These are phyloP conservation scores for Bidens hawaiensis DNA, from an alignment of 140 eudicot species.

Conservation along the genomic window DNA sequence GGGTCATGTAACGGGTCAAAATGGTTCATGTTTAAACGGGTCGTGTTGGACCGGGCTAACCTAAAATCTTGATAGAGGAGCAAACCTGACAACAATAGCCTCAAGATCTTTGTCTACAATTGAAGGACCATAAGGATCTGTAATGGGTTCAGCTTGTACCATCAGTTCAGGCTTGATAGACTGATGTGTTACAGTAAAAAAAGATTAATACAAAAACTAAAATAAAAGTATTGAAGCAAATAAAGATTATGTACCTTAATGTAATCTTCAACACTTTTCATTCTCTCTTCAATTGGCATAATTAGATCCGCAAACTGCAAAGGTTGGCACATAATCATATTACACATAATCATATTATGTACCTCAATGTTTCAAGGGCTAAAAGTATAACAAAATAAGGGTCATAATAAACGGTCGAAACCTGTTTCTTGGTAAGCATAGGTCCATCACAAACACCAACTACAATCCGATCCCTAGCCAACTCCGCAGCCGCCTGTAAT, in stretches of 20 bases:
- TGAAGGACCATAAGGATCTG: constrained; percentile 95
- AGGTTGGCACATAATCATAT: constrained; percentile 15
- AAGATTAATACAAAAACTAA: not conserved
- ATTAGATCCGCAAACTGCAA: constrained; percentile 78
- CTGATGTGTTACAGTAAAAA: too few species aligned
- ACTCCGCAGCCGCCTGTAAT: constrained; percentile 63
- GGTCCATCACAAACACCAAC: constrained; percentile 96
- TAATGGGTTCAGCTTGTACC: constrained; percentile 78
- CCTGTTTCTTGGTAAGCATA: constrained; percentile 50
- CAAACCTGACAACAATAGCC: constrained; percentile 92
- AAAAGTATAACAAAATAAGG: constrained; percentile 6
- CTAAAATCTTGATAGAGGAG: constrained; percentile 9
- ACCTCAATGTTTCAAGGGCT: not conserved
- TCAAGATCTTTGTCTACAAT: constrained; percentile 73
- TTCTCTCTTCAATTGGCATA: constrained; percentile 76
- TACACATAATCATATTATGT: too few species aligned
- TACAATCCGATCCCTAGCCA: constrained; percentile 76
- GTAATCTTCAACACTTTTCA: constrained; percentile 65
- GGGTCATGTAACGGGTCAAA: too few species aligned
- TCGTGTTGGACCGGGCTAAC: not conserved
- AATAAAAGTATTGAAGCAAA: not conserved
- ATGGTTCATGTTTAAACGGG: too few species aligned
- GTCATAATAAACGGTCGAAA: too few species aligned
- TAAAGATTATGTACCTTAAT: constrained; percentile 58
- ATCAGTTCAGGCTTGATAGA: constrained; percentile 80